Evolutionary conservation across 2,329 filamentous ascomycete species (phyloP).

Genomic region (Microcera coccophila): DNA sequence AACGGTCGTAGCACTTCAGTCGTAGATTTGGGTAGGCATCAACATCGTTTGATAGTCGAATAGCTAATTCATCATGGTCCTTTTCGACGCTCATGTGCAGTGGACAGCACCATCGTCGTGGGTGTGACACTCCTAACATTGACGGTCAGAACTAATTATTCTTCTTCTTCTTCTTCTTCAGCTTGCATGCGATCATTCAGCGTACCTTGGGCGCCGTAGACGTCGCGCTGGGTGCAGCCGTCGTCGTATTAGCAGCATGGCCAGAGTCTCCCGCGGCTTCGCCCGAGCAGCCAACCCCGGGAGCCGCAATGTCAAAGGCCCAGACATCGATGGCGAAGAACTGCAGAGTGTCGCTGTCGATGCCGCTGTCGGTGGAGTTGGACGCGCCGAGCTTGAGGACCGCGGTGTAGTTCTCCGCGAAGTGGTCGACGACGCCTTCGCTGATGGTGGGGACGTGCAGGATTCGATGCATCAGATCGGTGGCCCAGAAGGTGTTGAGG

Average conservation of each 20-base stretch:
- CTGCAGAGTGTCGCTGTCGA: conserved; percentile 61
- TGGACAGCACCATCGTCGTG: background rate
- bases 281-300: conserved; percentile 59
- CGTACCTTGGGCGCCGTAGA: conserved; percentile 41
- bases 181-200: background rate
- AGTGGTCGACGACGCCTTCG: conserved; percentile 59
- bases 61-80: no score
- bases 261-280: conserved; percentile 23
- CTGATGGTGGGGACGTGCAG: conserved; percentile 60
- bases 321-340: conserved; percentile 68
- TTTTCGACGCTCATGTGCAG: background rate
- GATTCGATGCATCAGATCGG: conserved; percentile 63
- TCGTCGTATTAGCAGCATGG: conserved; percentile 10
- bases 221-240: conserved; percentile 10
- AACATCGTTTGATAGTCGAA: no score
- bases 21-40: no score
- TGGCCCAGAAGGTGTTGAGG: conserved; percentile 61
- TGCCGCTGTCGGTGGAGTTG: conserved; percentile 44
- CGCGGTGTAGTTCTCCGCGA: conserved; percentile 54
- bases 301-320: conserved; percentile 60
- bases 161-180: conserved; percentile 6
- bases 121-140: conserved; percentile 1
- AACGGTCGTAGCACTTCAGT: no score
- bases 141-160: background rate
- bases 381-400: conserved; percentile 49